Evolutionary conservation across 2,329 filamentous ascomycete genomes (phyloP).

Genomic region (Penicillium griseofulvum): DNA sequence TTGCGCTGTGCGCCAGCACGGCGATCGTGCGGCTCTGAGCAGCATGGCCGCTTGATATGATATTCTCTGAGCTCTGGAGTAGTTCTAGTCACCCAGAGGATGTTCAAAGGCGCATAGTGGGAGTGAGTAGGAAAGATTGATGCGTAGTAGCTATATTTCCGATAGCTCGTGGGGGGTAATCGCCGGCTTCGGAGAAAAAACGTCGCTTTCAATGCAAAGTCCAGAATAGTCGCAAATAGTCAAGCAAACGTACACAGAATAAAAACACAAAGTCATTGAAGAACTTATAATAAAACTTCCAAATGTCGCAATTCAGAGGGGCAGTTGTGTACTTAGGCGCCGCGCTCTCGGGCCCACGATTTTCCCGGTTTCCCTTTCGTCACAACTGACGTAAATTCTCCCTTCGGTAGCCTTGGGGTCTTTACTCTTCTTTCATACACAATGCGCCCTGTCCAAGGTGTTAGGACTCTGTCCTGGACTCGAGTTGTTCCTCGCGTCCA

Average conservation of each 20-base stretch:
- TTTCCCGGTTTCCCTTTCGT: conserved; percentile 23
- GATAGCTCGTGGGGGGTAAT: conserved; percentile 24
- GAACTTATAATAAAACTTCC: background rate
- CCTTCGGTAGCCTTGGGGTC: conserved; percentile 7
- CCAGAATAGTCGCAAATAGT: background rate
- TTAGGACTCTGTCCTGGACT: conserved; percentile 34
- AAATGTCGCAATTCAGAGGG: conserved; percentile 29
- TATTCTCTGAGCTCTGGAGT: background rate
- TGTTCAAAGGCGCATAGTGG: conserved; percentile 28
- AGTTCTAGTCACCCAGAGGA: background rate
- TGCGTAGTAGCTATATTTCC: conserved; percentile 16
- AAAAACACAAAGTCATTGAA: background rate
- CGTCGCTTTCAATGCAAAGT: background rate
- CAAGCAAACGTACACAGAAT: background rate
- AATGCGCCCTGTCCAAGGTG: conserved; percentile 40
- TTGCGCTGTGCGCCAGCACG: conserved; percentile 34
- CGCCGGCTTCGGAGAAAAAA: conserved; percentile 38
- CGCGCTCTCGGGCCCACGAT: conserved; percentile 23
- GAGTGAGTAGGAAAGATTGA: conserved; percentile 9
- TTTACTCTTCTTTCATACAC: conserved; percentile 14
- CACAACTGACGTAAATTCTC: conserved; percentile 27
- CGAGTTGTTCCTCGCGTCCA: conserved; percentile 30
- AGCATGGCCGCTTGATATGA: conserved; percentile 32
- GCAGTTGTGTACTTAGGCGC: conserved; percentile 14
- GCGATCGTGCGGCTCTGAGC: conserved; percentile 37